phyloP scores from a whole-genome alignment of 768 basidiomycete genomes.

The Pleurotus citrinopileatus region DNA sequence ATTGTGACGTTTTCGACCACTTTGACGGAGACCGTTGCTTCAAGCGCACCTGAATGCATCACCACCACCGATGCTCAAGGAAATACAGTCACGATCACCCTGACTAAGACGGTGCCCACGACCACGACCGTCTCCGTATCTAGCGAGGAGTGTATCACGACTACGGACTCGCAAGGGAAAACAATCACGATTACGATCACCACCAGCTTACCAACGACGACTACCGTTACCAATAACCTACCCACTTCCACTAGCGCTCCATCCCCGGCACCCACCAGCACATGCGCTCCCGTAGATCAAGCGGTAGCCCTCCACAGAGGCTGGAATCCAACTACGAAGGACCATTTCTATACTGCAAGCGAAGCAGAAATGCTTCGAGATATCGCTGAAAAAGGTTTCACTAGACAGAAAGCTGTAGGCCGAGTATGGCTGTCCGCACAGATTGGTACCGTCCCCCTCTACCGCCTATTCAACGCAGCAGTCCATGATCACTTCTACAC shows the following conservation, averaged over 20 bases:
- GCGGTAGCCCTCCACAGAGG: conserved; percentile 9
- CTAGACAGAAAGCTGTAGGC: background rate
- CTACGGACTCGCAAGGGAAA: background rate
- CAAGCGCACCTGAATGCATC: background rate
- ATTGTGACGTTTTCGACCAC: background rate
- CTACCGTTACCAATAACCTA: background rate
- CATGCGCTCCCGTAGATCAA: background rate
- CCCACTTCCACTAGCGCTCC: background rate
- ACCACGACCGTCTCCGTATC: background rate
- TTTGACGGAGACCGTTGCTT: background rate
- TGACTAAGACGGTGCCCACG: background rate
- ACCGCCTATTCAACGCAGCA: background rate
- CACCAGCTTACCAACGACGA: background rate
- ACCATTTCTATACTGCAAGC: conserved; percentile 7
- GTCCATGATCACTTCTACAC: background rate
- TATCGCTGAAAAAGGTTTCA: background rate
- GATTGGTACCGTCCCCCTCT: background rate
- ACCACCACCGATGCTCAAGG: background rate
- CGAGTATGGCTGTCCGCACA: background rate
- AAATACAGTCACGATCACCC: background rate
- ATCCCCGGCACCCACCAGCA: background rate
- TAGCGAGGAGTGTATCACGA: background rate
- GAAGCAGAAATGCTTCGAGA: background rate
- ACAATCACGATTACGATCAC: background rate
- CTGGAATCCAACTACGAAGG: conserved; percentile 11